Base-by-base conservation (phyloP, 2,329 filamentous ascomycete species). In the Sporothrix brasiliensis region DNA sequence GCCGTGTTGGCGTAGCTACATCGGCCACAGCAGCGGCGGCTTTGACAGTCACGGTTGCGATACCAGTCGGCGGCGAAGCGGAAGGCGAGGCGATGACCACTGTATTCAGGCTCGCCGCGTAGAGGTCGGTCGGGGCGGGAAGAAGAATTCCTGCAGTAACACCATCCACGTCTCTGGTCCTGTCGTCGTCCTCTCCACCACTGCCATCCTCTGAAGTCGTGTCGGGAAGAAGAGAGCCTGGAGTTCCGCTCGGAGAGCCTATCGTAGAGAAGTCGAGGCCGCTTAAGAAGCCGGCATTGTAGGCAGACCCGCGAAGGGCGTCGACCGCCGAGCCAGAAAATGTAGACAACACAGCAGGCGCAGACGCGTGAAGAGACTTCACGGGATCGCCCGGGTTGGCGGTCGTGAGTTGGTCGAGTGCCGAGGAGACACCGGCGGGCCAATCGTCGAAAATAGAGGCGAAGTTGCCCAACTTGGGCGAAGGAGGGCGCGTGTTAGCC, bases 391-490 rank as follows among this genome's bases (percentile, higher is more conserved):
- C 67, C 10, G 66, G 21, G n/a, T 16, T 39, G 27, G 49, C 5
- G 39, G 67, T 11, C 16, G 60, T 10, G 14, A 24, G 27, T 13
- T 44, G 34, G 49, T 27, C 21, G n/a, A 27, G 13, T 44, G 39
- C 3, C 5, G 19, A 70, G n/a, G 50, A 24, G 63, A 52, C 39
- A 34, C 47, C 63, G 27, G n/a, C 63, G 27, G 63, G 47, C 63
- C 47, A 52, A 21, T 39, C 27, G 24, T 58, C 50, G 19, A 71
- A 69, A n/a, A 71, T 56, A 11, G 53, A 67, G 16, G 53, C 16
- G 5, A 74, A 74, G 39, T 74, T 61, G 56, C 73, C 73, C 9
- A 74, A 70, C 21, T 50, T 69, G 27, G 71, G 71, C 53, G 70
- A 70, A 9, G 60, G 34, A 4, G 71, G 67, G 21, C 66, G 70